These are phyloP conservation scores for Lactarius hengduanensis DNA, from an alignment of 768 basidiomycete species.

Conservation along the genomic window DNA sequence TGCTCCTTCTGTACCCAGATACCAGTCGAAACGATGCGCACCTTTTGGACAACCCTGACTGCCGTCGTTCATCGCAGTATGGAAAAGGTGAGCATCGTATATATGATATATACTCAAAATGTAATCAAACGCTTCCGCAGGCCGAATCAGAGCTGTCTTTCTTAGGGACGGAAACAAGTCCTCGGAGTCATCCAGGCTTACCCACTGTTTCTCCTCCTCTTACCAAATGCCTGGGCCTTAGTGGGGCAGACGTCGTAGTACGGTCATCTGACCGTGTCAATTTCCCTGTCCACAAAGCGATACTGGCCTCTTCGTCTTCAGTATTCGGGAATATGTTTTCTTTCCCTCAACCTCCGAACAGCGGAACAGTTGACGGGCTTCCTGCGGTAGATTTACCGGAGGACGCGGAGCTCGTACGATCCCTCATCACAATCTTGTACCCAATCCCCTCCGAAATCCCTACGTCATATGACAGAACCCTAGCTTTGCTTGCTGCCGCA, in stretches of 20 bases:
- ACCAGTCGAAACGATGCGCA: not conserved
- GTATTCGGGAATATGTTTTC: conserved; percentile 37
- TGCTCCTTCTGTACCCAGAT: not conserved
- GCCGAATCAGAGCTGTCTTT: not conserved
- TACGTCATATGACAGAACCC: not conserved
- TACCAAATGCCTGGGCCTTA: conserved; percentile 4
- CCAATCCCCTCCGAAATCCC: conserved; percentile 4
- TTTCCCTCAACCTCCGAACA: conserved; percentile 32
- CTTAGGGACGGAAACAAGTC: not conserved
- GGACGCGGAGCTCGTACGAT: conserved; percentile 16
- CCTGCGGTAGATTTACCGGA: conserved; percentile 28
- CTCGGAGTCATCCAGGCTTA: not conserved
- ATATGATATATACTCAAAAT: not conserved
- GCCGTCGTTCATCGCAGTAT: not conserved
- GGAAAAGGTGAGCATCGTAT: not conserved
- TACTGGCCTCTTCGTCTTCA: conserved; percentile 33
- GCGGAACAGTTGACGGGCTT: not conserved
- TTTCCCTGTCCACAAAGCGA: not conserved
- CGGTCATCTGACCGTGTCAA: not conserved
- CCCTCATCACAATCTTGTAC: conserved; percentile 25
- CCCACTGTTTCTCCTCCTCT: conserved; percentile 31
- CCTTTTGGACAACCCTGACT: not conserved
- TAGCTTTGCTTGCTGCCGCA: conserved; percentile 22
- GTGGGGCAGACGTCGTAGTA: not conserved
- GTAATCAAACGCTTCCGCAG: not conserved